These are phyloP conservation scores for Saccharomycopsis fibuligera DNA, from an alignment of 805 yeast genomes.

Conservation along the genomic window DNA sequence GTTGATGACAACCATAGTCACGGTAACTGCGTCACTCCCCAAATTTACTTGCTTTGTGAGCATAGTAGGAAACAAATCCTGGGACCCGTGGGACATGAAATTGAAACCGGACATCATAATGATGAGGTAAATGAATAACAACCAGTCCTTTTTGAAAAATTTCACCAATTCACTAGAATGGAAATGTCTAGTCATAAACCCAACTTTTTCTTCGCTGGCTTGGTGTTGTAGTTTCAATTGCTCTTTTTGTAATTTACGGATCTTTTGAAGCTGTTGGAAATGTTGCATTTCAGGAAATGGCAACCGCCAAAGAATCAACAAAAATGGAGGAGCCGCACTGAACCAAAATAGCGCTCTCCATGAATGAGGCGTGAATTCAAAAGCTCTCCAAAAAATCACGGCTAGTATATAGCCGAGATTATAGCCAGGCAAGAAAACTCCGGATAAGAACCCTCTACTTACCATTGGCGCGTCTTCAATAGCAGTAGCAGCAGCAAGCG, in stretches of 20 bases:
- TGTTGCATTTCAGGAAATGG: constrained; percentile 47
- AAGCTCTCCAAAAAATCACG: constrained; percentile 58
- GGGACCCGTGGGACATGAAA: constrained; percentile 58
- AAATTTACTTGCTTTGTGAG: constrained; percentile 40
- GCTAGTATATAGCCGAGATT: constrained; percentile 64
- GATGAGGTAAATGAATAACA: constrained; percentile 49
- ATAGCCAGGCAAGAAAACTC: constrained; percentile 76
- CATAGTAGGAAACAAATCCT: constrained; percentile 55
- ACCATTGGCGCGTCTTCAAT: constrained; percentile 46
- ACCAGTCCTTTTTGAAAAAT: constrained; percentile 45
- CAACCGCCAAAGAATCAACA: constrained; percentile 38
- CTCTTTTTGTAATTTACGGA: constrained; percentile 33
- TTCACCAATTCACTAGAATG: constrained; percentile 21
- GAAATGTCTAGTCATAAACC: constrained; percentile 23
- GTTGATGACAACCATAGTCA: constrained; percentile 51
- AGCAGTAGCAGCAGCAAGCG: constrained; percentile 48
- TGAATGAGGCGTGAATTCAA: constrained; percentile 44
- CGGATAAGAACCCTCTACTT: constrained; percentile 55
- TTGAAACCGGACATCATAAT: constrained; percentile 58
- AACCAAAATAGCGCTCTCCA: constrained; percentile 71
- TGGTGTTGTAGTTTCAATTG: constrained; percentile 24
- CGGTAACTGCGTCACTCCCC: constrained; percentile 40
- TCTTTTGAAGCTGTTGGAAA: too few relatives aligned
- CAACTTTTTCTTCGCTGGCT: neutral
- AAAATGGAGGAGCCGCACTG: constrained; percentile 50